Evolutionary conservation across 495 filamentous ascomycete species (phyloP), one percentile per base, ranked within the genome.

Genomic region (Monascus purpureus): DNA sequence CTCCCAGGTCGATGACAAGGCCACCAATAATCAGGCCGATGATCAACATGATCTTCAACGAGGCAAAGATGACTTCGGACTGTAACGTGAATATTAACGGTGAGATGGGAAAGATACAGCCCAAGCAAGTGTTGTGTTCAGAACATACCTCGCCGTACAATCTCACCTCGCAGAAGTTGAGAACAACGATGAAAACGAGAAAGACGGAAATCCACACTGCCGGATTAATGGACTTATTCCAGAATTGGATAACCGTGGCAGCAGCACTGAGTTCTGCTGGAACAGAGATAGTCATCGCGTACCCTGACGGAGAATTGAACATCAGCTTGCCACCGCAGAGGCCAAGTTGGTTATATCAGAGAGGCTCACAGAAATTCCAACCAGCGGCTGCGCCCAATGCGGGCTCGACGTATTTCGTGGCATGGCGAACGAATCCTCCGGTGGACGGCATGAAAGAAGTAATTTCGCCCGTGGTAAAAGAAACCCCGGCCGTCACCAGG

Each of bases 41-140:
- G 36, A 80, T 72, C 25, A 72, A 76, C 41, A 80, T 47, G 37
- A 81, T 72, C 43, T 83, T 81, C 50, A 80, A 57, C 39, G 62
- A 68, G 16, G 73, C 70, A 43, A 81, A 73, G 43, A 64, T 63
- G 52, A 80, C 77, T 39, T 79, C 75, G 27, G 77, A n/a, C n/a
- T n/a, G n/a, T n/a, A n/a, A n/a, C n/a, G n/a, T n/a, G n/a, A n/a
- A n/a, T n/a, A n/a, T n/a, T n/a, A n/a, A n/a, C n/a, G n/a, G n/a
- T n/a, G n/a, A n/a, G n/a, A n/a, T n/a, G n/a, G n/a, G n/a, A n/a
- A n/a, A n/a, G n/a, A n/a, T n/a, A n/a, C n/a, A n/a, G n/a, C n/a
- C n/a, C n/a, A n/a, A n/a, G n/a, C n/a, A n/a, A n/a, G n/a, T n/a
- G n/a, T n/a, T n/a, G n/a, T n/a, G n/a, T n/a, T n/a, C n/a, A n/a